Base-by-base conservation (phyloP, 164 flowering plant genomes). In the Taxillus chinensis region DNA sequence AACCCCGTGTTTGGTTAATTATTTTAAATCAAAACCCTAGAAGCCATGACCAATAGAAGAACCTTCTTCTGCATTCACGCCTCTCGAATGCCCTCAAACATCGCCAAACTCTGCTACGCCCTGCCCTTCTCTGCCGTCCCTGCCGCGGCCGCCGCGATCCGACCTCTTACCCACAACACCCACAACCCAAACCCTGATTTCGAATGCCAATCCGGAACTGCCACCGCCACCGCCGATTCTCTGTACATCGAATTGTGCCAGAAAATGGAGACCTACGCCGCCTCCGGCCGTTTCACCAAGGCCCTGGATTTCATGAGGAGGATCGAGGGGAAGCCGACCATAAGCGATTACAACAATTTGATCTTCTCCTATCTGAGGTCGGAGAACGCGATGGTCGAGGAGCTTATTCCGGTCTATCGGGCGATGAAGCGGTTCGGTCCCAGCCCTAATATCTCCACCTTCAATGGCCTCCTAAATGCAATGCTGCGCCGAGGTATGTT, bases 401-500 rank as follows among this genome's bases (percentile, higher is more conserved):
- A 67, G 5, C 51, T 80, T 14, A 10, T 71, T 59, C 63, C 62
- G 50, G 43, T 82, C 4, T 72, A 67, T 68, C 41, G 2, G 41
- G 66, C 55, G 48, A 79, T 84, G 82, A 73, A 66, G 49, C 63
- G 55, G 27, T 73, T 72, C 55, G 86, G 85, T 27, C 81, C 77
- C 0, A 42, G 8, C 2, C 84, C 86, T 0, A 79, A 77, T 69
- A 76, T 73, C 5, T 64, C 16, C 2, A 84, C 85, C 2, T 84
- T 64, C 60, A 74, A 77, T 48, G 74, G 62, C 3, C 73, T 84
- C 7, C 43, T 82, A 39, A 70, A 74, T 53, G 89, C 84, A 49
- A 39, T 74, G 62, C 16, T 77, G 27, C 67, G 62, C 41, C 61
- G 62, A 4, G 74, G 75, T 55, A 10, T 39, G 9, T 57, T 73